Base-by-base conservation (phyloP, 1,284 basidiomycete species). In the Malassezia nana region DNA sequence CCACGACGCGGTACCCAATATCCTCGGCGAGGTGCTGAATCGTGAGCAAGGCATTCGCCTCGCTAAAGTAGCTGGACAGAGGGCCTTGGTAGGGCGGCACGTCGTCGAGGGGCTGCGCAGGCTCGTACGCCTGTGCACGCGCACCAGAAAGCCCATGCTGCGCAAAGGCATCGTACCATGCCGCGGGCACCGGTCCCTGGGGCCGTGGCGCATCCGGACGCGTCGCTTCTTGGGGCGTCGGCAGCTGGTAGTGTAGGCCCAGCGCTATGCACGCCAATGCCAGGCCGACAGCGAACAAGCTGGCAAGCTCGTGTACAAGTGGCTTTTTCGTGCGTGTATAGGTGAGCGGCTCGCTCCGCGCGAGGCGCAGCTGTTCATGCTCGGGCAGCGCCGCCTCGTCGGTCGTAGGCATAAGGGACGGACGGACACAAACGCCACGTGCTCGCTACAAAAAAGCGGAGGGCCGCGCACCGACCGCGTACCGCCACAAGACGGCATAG, bases 1-100 rank as follows among this genome's bases (percentile, higher is more conserved):
- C 92, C 15, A 94, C 87, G 0, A 87, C 92, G 38, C 92, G 81
- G 76, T 84, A 96, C 4, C 91, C 91, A 55, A 92, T 87, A 28
- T 82, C 82, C 70, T 90, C 88, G 64, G 72, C 57, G 31, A 74
- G 65, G 51, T 69, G 58, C 30, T 65, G 58, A 55, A 74, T 72
- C 33, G 69, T 60, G 6, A 59, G 50, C 25, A 71, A 56, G 0
- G 69, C 64, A 33, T 66, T 65, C 44, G 56, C 64, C 47, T 74
- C 72, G 16, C 59, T 62, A 33, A 74, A 74, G 35, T 58, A 54
- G 22, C 57, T 26, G 55, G 57, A 30, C 31, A 67, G 52, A 4
- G 46, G 39, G 0, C 43, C 53, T 12, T 55, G 10, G 29, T 30
- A 31, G n/a, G 35, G 28, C 26, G 25, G 9, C 18, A 15, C 35